These are phyloP conservation scores for Arctostaphylos glauca DNA, from an alignment of 148 eudicot genomes.

Conservation along the genomic window DNA sequence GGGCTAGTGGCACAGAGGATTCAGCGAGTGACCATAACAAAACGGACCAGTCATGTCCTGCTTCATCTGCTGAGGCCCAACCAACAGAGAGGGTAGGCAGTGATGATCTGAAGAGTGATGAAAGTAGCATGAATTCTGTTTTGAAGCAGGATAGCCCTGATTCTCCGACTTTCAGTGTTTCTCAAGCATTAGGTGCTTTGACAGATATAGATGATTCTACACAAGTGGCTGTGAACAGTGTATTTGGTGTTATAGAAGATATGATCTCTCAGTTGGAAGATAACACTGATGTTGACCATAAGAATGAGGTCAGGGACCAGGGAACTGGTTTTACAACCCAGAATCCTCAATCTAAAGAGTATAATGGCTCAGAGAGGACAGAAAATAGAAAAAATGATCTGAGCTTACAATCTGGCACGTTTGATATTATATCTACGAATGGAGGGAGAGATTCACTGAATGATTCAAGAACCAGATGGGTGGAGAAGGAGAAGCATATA, in stretches of 20 bases:
- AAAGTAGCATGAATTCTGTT: conserved; percentile 22
- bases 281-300: conserved; percentile 22
- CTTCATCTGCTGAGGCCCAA: conserved; percentile 37
- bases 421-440: conserved; percentile 21
- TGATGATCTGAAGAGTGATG: neutral
- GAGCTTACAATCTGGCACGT: conserved; percentile 15
- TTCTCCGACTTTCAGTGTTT: conserved; percentile 49
- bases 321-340: conserved; percentile 21
- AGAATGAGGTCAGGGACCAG: conserved; percentile 23
- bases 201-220: conserved; percentile 92
- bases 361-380: conserved; percentile 20
- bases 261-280: conserved; percentile 72
- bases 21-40: conserved; percentile 19
- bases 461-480: conserved; percentile 39
- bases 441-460: conserved; percentile 33
- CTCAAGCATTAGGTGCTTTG: conserved; percentile 82
- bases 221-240: conserved; percentile 90
- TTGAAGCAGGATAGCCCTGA: conserved; percentile 36
- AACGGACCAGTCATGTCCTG: conserved; percentile 25
- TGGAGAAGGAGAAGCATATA: conserved; percentile 26
- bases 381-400: conserved; percentile 25
- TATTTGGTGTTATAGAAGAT: conserved; percentile 80
- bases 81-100: conserved; percentile 27
- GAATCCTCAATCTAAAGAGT: conserved; percentile 24
- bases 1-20: conserved; percentile 28